Evolutionary conservation across 805 yeast genomes (phyloP).

Genomic region (Pichia cabralensis): DNA sequence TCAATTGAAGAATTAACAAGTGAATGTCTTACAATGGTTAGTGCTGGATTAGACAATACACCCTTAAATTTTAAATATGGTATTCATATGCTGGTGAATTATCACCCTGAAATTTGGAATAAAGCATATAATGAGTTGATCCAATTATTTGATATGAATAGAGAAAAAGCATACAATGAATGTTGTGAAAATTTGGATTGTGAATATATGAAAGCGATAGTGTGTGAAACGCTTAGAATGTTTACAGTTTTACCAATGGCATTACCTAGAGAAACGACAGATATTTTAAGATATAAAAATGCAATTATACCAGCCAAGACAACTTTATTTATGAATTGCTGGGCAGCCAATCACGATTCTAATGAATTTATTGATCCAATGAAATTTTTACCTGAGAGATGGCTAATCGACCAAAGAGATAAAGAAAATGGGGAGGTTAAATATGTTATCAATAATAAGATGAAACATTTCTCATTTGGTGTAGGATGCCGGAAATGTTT

Average conservation of each 20-base stretch:
- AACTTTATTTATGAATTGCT: slow-evolving; percentile 53
- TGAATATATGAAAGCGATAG: slow-evolving; percentile 44
- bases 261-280: slow-evolving; percentile 53
- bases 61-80: slow-evolving; percentile 54
- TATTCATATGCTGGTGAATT: slow-evolving; percentile 41
- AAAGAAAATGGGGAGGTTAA: neutral
- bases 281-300: slow-evolving; percentile 32
- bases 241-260: slow-evolving; percentile 61
- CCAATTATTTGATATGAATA: slow-evolving; percentile 21
- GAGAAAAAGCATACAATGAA: slow-evolving; percentile 16
- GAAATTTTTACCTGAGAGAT: slow-evolving; percentile 41
- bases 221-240: slow-evolving; percentile 52
- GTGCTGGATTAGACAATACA: slow-evolving; percentile 71
- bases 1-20: slow-evolving; percentile 27
- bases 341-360: slow-evolving; percentile 60
- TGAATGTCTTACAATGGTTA: slow-evolving; percentile 63
- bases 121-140: slow-evolving; percentile 34
- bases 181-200: slow-evolving; percentile 26
- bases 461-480: slow-evolving; percentile 50
- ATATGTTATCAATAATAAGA: neutral
- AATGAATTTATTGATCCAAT: slow-evolving; percentile 32
- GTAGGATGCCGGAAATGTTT: slow-evolving; percentile 66
- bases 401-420: slow-evolving; percentile 11
- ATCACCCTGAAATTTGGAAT: slow-evolving; percentile 33
- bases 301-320: slow-evolving; percentile 46